Conservation (phyloP, 371 early-diverging fungal species). For the Quaeritorhiza haematococci region DNA sequence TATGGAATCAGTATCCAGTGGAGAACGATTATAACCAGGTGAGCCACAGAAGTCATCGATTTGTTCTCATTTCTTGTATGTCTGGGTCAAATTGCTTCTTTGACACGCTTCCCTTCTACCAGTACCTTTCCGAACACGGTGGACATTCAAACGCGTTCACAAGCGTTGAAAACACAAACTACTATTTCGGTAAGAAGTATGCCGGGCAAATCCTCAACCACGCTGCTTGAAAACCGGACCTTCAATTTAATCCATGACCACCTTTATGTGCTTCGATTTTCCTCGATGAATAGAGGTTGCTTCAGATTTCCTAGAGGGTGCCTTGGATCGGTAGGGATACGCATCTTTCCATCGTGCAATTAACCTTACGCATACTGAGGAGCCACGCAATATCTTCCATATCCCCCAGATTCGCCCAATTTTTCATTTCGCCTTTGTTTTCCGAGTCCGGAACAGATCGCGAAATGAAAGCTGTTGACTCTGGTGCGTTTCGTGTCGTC, state of each 20-base stretch:
- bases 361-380: background rate
- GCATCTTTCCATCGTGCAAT: background rate
- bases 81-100: constrained; percentile 7
- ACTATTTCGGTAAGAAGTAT: no score
- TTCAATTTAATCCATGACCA: no score
- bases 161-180: constrained; percentile 76
- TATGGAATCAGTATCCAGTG: constrained; percentile 83
- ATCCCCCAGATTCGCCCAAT: constrained; percentile 71
- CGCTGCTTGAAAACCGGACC: no score
- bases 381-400: background rate
- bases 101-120: constrained; percentile 26
- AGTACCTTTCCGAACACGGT: constrained; percentile 81
- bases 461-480: constrained; percentile 91
- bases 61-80: no score
- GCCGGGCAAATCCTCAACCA: no score
- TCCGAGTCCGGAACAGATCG: constrained; percentile 81
- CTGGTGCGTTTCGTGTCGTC: constrained; percentile 54
- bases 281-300: no score
- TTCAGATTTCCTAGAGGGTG: constrained; percentile 79
- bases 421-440: constrained; percentile 88
- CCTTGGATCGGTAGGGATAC: constrained; percentile 68
- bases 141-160: constrained; percentile 97
- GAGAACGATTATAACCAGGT: constrained; percentile 86
- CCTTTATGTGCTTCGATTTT: no score
- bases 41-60: background rate